Base-by-base conservation (phyloP, 768 basidiomycete genomes). In the Tulasnella sp. region DNA sequence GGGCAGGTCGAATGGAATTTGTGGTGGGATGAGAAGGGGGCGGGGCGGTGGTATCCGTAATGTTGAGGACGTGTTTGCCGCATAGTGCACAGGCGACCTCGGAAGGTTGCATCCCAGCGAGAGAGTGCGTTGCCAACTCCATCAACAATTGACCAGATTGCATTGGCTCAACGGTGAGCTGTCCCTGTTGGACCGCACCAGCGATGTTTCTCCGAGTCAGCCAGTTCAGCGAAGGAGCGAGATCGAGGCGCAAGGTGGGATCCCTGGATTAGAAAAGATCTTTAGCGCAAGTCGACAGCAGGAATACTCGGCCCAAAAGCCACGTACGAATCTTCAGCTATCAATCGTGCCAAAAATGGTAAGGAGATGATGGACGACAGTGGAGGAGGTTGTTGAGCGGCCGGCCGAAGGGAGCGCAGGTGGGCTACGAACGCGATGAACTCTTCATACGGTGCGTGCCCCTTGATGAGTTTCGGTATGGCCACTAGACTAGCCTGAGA, bases 151-250 rank as follows among this genome's bases (percentile, higher is more conserved):
- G 86, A 5, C 86, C 83, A 27, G 91, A 89, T 0, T 93, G 86
- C 80, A 96, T 88, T 4, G 97, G 97, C 83, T 99, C 97, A 75
- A 99, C 92, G 19, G 89, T 90, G 39, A 99, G 89, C 83, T 96
- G 93, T 0, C 95, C 95, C 12, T 89, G 90, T 81, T 98, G 91
- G 80, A 99, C 94, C 7, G 97, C 97, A 36, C 91, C 86, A 3
- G 92, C 88, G 34, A 99, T 93, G 5, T 92, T 91, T 39, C 96
- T 91, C 38, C 96, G 90, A 21, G 93, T 93, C n/a, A 99, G 88
- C 94, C 95, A 99, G 83, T 94, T 96, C 44, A 99, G 87, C 18
- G 96, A 94, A 0, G 97, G 95, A 0, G 98, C 96, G n/a, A 94
- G 87, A 83, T 99, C 98, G 24, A 99, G 89, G 12, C 98, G 92